Evolutionary conservation across 306 rosid genomes (phyloP).

Genomic region (Ammopiptanthus mongolicus): DNA sequence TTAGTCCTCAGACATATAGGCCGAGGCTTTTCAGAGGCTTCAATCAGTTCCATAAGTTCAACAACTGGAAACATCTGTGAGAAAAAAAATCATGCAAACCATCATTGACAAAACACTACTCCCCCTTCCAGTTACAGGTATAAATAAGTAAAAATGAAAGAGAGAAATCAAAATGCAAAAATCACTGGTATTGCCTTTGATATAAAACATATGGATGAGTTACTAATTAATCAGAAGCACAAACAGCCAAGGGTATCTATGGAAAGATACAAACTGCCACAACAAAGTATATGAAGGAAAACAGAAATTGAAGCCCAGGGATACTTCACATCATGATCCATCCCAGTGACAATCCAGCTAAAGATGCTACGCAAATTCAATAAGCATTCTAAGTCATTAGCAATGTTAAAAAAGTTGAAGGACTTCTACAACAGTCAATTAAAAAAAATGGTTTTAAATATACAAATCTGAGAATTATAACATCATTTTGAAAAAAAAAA

Average conservation of each 20-base stretch:
- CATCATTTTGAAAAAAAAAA: too few relatives aligned
- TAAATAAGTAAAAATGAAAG: too few relatives aligned
- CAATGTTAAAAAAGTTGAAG: neutral
- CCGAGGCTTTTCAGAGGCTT: conserved; percentile 94
- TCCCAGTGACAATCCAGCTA: neutral
- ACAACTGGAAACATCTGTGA: conserved; percentile 79
- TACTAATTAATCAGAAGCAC: neutral
- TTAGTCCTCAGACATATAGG: conserved; percentile 92
- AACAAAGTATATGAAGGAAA: neutral
- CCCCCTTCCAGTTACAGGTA: neutral
- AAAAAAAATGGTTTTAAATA: neutral
- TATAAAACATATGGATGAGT: neutral
- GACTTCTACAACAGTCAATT: neutral
- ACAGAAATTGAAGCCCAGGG: neutral
- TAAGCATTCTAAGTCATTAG: neutral
- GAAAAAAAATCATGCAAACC: conserved; percentile 16
- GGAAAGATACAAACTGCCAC: neutral
- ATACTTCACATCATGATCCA: neutral
- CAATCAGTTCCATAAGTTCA: conserved; percentile 85
- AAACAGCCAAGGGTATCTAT: neutral
- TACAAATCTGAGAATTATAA: neutral
- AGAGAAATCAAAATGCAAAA: too few relatives aligned
- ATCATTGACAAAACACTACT: neutral
- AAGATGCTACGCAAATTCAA: neutral
- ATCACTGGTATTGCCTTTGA: too few relatives aligned